Conservation (phyloP, 192 early-diverging fungal genomes). For the Coemansia sp. region DNA sequence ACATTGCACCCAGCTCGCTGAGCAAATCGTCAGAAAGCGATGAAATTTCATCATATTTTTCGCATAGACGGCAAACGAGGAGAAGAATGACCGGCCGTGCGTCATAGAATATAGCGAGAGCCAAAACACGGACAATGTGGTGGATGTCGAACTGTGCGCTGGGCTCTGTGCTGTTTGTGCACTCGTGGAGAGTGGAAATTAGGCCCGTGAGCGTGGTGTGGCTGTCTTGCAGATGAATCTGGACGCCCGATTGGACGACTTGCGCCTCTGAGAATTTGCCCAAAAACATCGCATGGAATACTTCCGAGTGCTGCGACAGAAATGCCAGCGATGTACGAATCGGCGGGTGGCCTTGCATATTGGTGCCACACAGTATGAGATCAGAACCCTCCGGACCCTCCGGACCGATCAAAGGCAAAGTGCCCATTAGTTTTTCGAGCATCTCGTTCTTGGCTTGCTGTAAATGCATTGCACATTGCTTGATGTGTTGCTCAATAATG, state of each 20-base stretch:
- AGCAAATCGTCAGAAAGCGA: not conserved
- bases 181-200: conserved; percentile 17
- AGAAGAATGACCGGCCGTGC: conserved; percentile 15
- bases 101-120: conserved; percentile 28
- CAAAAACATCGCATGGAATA: conserved; percentile 33
- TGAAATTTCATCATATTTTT: not conserved
- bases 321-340: conserved; percentile 15
- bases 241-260: not conserved
- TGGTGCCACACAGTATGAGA: conserved; percentile 9
- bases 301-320: conserved; percentile 18
- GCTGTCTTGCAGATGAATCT: conserved; percentile 14
- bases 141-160: not conserved
- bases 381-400: no score
- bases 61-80: conserved; percentile 15
- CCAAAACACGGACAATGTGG: conserved; percentile 5
- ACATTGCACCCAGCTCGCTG: not conserved
- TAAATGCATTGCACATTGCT: not conserved
- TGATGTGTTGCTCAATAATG: not conserved
- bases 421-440: not conserved
- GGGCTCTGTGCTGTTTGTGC: not conserved
- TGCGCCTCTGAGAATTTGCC: conserved; percentile 33
- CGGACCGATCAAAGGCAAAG: not conserved
- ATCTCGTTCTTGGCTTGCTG: not conserved
- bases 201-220: conserved; percentile 16
- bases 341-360: conserved; percentile 1